Evolutionary conservation across 768 basidiomycete species (phyloP), one percentile per base, ranked within the genome.

Genomic region (Boletellus ananiceps): DNA sequence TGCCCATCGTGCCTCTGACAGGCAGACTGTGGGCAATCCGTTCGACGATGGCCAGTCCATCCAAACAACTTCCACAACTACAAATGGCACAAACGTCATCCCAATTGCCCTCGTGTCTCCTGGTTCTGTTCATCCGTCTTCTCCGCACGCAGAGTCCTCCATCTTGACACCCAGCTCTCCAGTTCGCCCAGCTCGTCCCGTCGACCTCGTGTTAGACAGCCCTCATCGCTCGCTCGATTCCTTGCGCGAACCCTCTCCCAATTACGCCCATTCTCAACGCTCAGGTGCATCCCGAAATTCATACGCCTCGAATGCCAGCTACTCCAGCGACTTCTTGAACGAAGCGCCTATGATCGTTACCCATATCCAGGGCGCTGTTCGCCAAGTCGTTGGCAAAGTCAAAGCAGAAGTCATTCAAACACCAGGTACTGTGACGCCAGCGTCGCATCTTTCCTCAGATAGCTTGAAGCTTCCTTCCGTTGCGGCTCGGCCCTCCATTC

Each of bases 331-430:
- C 57, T 78, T 91, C 69, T 70, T 90, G 51, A 82, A 83, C 58
- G 88, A 91, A 63, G 82, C 86, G 1, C 87, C 88, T 19, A 83
- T 85, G 72, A 91, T 91, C 57, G 80, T 91, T 54, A 88, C 86
- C 0, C 81, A 86, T 25, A 75, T 72, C 23, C 83, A 80, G 51
- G 59, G 62, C 74, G 71, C 76, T 40, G 79, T 87, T 58, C 76
- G 85, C 41, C 84, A 88, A 57, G 84, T 89, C 7, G 68, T 88
- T 36, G 86, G 86, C 31, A 81, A 88, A 33, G 83, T 83, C 41
- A 88, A 84, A 67, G 86, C 89, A 27, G 86, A 88, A 62, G 83
- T 91, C 31, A 81, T 92, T 52, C 83, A 76, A 51, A 75, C 86
- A 5, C 67, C 78, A 3, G 77, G 76, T 15, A 51, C 66, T 15